phyloP scores from a whole-genome alignment of 2,329 filamentous ascomycete species.

The Ophiosphaerella narmari region DNA sequence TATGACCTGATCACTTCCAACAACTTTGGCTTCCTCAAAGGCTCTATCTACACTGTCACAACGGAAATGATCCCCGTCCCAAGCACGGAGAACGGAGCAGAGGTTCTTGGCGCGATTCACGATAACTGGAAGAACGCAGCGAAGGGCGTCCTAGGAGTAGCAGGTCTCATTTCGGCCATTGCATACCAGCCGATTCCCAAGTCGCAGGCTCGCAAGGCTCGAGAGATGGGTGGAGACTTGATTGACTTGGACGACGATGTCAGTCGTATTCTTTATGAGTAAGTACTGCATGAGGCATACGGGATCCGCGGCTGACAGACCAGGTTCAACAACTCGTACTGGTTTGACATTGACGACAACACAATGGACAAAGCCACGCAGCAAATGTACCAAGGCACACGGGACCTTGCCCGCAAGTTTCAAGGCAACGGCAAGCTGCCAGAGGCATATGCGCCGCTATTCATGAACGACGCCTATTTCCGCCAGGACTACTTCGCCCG shows the following conservation, averaged over 20 bases:
- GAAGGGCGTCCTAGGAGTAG: constrained; percentile 16
- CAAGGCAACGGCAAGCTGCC: constrained; percentile 44
- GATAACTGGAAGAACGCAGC: constrained; percentile 30
- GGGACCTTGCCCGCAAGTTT: constrained; percentile 40
- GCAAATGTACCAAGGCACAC: constrained; percentile 44
- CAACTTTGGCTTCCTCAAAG: constrained; percentile 43
- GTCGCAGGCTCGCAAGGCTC: constrained; percentile 23
- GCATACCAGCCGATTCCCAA: constrained; percentile 38
- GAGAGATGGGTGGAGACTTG: constrained; percentile 35
- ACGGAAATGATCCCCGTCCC: constrained; percentile 34
- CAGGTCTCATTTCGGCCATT: constrained; percentile 30
- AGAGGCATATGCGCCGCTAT: constrained; percentile 50
- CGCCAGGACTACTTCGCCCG: constrained; percentile 52
- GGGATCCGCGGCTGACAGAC: too few relatives aligned
- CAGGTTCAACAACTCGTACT: constrained; percentile 47
- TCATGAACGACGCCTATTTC: constrained; percentile 54
- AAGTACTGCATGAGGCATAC: too few relatives aligned
- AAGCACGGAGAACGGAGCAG: constrained; percentile 16
- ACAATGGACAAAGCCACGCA: constrained; percentile 47
- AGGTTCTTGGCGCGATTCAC: constrained; percentile 26
- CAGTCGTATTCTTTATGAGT: constrained; percentile 51
- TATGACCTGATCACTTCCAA: constrained; percentile 52
- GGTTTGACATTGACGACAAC: constrained; percentile 36
- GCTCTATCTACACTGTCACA: constrained; percentile 34
- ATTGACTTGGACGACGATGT: constrained; percentile 47